phyloP scores from a whole-genome alignment of 1,139 yeast species.

The Saccharomyces uvarum region DNA sequence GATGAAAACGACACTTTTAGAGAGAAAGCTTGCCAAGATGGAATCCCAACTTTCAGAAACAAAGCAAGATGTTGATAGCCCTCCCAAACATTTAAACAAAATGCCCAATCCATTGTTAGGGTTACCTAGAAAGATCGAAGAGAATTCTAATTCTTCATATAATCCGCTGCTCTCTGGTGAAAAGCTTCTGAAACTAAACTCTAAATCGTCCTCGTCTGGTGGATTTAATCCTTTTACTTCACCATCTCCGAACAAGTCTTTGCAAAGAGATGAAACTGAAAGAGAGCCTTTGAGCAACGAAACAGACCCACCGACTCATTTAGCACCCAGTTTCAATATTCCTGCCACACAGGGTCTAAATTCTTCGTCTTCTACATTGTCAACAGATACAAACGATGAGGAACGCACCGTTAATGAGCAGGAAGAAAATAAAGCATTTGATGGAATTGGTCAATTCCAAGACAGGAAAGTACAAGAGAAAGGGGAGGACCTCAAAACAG shows the following conservation, averaged over 20 bases:
- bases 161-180: neutral
- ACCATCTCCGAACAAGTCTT: neutral
- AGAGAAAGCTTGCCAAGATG: constrained; percentile 22
- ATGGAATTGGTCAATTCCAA: neutral
- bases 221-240: neutral
- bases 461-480: neutral
- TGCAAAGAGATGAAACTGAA: neutral
- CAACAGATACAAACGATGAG: neutral
- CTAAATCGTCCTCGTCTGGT: neutral
- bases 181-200: neutral
- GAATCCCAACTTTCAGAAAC: constrained; percentile 14
- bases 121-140: neutral
- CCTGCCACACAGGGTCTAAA: neutral
- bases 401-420: neutral
- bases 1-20: constrained; percentile 27
- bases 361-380: neutral
- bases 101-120: neutral
- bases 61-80: neutral
- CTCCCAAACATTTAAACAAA: neutral
- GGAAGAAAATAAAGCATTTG: neutral
- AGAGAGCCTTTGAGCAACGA: neutral
- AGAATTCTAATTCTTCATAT: neutral
- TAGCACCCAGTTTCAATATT: neutral
- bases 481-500: constrained; percentile 1
- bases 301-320: neutral